Base-by-base conservation (phyloP, 768 basidiomycete species). In the Tylopilus felleus region DNA sequence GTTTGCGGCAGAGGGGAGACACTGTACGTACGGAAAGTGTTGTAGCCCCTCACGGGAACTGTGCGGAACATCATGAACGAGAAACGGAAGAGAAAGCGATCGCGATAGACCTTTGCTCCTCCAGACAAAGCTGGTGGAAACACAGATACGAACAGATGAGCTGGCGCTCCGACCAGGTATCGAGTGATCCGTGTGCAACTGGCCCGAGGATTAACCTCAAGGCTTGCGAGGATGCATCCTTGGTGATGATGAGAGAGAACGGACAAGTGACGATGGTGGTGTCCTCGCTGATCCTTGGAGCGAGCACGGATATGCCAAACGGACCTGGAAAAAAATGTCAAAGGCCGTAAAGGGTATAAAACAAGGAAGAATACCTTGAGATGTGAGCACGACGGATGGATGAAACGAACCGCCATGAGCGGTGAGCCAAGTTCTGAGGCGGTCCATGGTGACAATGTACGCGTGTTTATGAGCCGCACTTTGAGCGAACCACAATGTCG, bases 61-160 rank as follows among this genome's bases (percentile, higher is more conserved):
- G 42, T 35, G 27, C n/a, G 44, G 17, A 16, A 47, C 23, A 19
- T 54, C 17, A 35, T 62, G 44, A 61, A 47, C 47, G 27, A 40
- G 23, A 17, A 4, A 21, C 17, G n/a, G 4, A 21, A 27, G 25
- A 49, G 25, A 52, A 43, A 48, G 31, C 40, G 49, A 55, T 49
- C 23, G 44, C 44, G 41, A 50, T 39, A 38, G 49, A 78, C 71
- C 73, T 74, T 61, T 74, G 63, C 25, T 57, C 60, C 27, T 61
- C 60, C 8, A 69, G 71, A 33, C 75, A 50, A 46, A 88, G 76
- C 75, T 76, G 80, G 66, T 91, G 89, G 53, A 88, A 73, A 47
- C 75, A 75, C 16, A 92, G 60, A 64, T 93, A 93, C 1, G 78
- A 71, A 55, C 80, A 80, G 33, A 90, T 83, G 62, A 84, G 77